These are phyloP conservation scores for Tuctoria greenei DNA, from an alignment of 176 grass and related monocot genomes.

Conservation along the genomic window DNA sequence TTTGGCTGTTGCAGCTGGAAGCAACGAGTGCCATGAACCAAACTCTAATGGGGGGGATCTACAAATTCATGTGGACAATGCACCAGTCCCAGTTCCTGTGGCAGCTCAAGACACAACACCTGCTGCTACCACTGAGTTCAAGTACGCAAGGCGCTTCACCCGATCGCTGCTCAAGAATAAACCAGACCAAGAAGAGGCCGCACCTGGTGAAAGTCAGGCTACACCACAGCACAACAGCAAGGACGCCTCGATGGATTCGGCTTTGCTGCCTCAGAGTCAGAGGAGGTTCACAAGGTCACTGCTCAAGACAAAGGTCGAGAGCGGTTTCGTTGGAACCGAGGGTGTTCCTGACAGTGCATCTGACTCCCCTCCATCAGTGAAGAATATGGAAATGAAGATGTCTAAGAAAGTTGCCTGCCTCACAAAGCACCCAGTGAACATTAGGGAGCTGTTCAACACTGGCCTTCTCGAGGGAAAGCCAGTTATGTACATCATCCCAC, in stretches of 20 bases:
- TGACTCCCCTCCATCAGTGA: slow-evolving; percentile 39
- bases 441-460: slow-evolving; percentile 53
- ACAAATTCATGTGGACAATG: slow-evolving; percentile 12
- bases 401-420: slow-evolving; percentile 61
- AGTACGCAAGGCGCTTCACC: slow-evolving; percentile 45
- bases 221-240: slow-evolving; percentile 12
- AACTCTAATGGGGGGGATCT: not conserved
- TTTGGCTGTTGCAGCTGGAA: not conserved
- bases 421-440: slow-evolving; percentile 49
- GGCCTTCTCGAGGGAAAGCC: slow-evolving; percentile 48
- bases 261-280: slow-evolving; percentile 18
- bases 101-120: not conserved
- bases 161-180: slow-evolving; percentile 40
- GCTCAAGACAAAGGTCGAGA: slow-evolving; percentile 46
- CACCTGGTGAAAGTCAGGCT: slow-evolving; percentile 1
- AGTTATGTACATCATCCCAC: slow-evolving; percentile 48
- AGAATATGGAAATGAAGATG: slow-evolving; percentile 75
- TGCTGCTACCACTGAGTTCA: not conserved
- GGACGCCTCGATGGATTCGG: slow-evolving; percentile 7
- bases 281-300: slow-evolving; percentile 57
- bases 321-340: slow-evolving; percentile 27
- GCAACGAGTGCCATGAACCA: not conserved
- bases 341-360: slow-evolving; percentile 30
- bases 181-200: slow-evolving; percentile 23
- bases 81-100: not conserved